Base-by-base conservation (phyloP, 192 early-diverging fungal species). In the Backusella luteola region DNA sequence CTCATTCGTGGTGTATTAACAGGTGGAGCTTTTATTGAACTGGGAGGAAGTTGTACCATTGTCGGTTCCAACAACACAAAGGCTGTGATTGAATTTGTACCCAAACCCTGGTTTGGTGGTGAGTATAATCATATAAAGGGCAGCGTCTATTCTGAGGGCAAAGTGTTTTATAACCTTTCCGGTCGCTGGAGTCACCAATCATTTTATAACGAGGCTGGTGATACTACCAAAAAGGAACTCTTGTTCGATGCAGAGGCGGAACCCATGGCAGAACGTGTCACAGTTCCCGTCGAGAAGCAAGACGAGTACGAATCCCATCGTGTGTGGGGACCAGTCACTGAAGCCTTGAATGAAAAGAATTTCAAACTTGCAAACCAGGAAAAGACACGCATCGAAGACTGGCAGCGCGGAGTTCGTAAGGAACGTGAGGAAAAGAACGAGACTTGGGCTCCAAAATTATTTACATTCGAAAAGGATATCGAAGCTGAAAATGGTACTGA, bases 301-400 rank as follows among this genome's bases (percentile, higher is more conserved):
- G 81, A 85, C 23, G 80, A 82, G 35, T 75, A 91, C 21, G 93
- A 94, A 73, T 90, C 90, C 66, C 91, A 90, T 71, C 84, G 83
- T 35, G 85, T 94, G 26, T 94, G 93, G 93, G 81, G 87, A 26
- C 76, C 79, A 56, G 90, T 93, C 19, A 84, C 91, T 0, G 84
- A 91, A 35, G 91, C 93, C 1, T 83, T 94, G 53, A 86, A 84
- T 46, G 79, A 79, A 38, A 90, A 88, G 69, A 86, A 93, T 79
- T 94, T 90, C 75, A 80, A 88, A 19, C 76, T 82, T 1, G 93
- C 93, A 2, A 91, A 90, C 26, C 80, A 76, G 26, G 87, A 92
- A 73, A 94, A 94, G 79, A 83, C 88, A 11, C 84, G 80, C 59
- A 90, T 93, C 19, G 92, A 93, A 76, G 88, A 91, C n/a, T 80